phyloP scores from a whole-genome alignment of 306 rosid genomes.

The Comarum palustre region DNA sequence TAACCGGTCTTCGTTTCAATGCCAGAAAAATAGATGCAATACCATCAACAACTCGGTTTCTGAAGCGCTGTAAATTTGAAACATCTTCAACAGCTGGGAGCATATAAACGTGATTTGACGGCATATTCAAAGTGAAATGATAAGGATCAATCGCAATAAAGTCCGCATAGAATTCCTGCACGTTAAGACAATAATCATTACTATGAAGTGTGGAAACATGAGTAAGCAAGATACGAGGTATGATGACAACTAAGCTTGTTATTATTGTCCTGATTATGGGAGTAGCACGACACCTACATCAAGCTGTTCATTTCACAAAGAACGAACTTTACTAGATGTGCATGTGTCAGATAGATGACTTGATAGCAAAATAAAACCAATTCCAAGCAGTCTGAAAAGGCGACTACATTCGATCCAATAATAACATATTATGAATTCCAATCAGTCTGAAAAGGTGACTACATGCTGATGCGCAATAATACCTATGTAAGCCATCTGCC shows the following conservation, averaged over 20 bases:
- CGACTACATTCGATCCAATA: not conserved
- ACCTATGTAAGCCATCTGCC: too few species aligned
- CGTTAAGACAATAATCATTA: conserved; percentile 31
- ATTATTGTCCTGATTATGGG: not conserved
- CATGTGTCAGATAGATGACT: not conserved
- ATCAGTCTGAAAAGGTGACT: too few species aligned
- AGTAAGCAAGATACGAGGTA: conserved; percentile 20
- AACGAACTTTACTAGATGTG: not conserved
- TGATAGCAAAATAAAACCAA: not conserved
- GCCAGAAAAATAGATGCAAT: conserved; percentile 81
- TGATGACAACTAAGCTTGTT: not conserved
- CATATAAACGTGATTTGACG: conserved; percentile 74
- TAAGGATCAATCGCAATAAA: conserved; percentile 80
- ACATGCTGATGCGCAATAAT: too few species aligned
- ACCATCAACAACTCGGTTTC: conserved; percentile 81
- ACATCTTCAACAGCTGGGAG: conserved; percentile 92
- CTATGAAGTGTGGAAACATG: conserved; percentile 24
- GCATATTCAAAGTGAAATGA: conserved; percentile 78
- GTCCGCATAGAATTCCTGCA: conserved; percentile 91
- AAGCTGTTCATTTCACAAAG: not conserved
- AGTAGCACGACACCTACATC: not conserved
- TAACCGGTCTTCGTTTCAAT: conserved; percentile 76
- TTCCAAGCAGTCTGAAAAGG: not conserved
- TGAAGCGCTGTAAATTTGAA: conserved; percentile 57
- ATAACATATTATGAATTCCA: not conserved